Evolutionary conservation across 192 early-diverging fungal genomes (phyloP), one percentile per base, ranked within the genome.

Genomic region (Backusella mclennaniae): DNA sequence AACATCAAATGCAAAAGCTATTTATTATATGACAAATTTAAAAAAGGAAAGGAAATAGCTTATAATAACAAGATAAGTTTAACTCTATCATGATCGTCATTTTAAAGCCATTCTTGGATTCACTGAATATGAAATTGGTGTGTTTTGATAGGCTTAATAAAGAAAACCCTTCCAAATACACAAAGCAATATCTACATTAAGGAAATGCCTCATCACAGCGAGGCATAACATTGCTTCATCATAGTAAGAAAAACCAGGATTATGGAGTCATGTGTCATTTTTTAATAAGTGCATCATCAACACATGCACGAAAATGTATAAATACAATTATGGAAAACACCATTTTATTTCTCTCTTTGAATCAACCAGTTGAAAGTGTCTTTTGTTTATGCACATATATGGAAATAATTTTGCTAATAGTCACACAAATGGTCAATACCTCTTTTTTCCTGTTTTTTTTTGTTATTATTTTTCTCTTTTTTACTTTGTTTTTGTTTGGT

Each of bases 401-500:
- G 56, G 56, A 63, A 63, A 63, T 63, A 26, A 26, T 63, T 63
- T 63, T 26, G 56, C 23, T 12, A 63, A 63, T 63, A 63, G 56
- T 63, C 56, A 63, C 56, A 63, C 56, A 63, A 63, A 56, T n/a
- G 53, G 53, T 12, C 68, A 35, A 15, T 23, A n/a, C 35, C 44
- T 29, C 12, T 41, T n/a, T 46, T 23, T 71, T 71, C 15, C 42
- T 31, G 17, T 71, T 49, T 46, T 70, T 70, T 71, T 44, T 71
- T 44, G 41, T 69, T 69, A 38, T 38, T 38, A 38, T 36, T 36
- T 69, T 41, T 69, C 21, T 69, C 39, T 19, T 23, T 69, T 6
- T 68, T 9, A n/a, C 19, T 68, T 68, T 35, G 5, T 21, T 38
- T 69, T 36, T 21, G 8, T 39, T n/a, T 23, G 39, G n/a, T 36